These are phyloP conservation scores for Tetrapisispora pingtungensis DNA, from an alignment of 805 yeast species.

Conservation along the genomic window DNA sequence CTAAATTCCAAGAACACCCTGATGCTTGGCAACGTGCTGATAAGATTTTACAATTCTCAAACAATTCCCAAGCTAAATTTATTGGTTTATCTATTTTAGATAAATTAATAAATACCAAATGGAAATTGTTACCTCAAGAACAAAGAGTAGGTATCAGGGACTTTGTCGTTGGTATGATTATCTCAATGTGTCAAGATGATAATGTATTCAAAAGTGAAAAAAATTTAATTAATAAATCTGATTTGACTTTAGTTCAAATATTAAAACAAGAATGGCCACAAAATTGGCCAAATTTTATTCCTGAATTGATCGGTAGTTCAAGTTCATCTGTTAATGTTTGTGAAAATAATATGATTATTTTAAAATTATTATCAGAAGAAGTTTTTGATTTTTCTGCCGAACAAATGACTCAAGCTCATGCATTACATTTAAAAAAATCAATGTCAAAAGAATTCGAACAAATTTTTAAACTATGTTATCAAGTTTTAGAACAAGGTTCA, in stretches of 20 bases:
- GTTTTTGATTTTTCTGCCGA: slow-evolving; percentile 93
- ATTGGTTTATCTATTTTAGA: slow-evolving; percentile 86
- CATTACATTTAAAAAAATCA: slow-evolving; percentile 67
- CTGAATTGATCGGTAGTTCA: slow-evolving; percentile 80
- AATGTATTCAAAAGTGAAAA: slow-evolving; percentile 57
- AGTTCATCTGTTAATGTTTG: slow-evolving; percentile 85
- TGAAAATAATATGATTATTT: slow-evolving; percentile 92
- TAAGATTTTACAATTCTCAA: slow-evolving; percentile 67
- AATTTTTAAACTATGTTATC: slow-evolving; percentile 86
- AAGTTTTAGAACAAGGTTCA: slow-evolving; percentile 82
- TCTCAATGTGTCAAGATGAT: slow-evolving; percentile 81
- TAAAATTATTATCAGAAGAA: slow-evolving; percentile 85
- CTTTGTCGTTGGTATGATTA: slow-evolving; percentile 88
- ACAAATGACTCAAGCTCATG: slow-evolving; percentile 93
- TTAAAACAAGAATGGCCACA: slow-evolving; percentile 99
- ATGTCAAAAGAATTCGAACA: slow-evolving; percentile 88
- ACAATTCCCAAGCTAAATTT: slow-evolving; percentile 80
- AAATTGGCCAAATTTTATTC: slow-evolving; percentile 95
- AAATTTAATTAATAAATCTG: slow-evolving; percentile 84
- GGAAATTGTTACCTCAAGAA: slow-evolving; percentile 85
- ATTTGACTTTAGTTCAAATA: slow-evolving; percentile 85
- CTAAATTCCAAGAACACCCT: slow-evolving; percentile 83
- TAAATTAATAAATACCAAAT: slow-evolving; percentile 78
- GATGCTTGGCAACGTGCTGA: slow-evolving; percentile 96
- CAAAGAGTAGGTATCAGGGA: slow-evolving; percentile 91